These are phyloP conservation scores for Sporisorium scitamineum DNA, from an alignment of 1,284 basidiomycete genomes.

Conservation along the genomic window DNA sequence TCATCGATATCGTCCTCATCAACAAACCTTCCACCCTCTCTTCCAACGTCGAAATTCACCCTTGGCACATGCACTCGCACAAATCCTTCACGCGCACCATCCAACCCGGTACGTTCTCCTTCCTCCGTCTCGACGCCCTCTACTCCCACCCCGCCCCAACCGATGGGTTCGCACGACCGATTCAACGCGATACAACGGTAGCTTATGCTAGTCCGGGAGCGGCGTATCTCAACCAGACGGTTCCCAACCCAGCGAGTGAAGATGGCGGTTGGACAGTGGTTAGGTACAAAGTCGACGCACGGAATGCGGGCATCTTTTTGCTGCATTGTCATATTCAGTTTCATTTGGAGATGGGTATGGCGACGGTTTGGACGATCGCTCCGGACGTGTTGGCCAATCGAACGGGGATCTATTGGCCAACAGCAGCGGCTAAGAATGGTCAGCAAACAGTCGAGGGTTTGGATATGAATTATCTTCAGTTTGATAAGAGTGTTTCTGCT, in stretches of 20 bases:
- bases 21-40: constrained; percentile 25
- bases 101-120: constrained; percentile 47
- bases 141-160: constrained; percentile 4
- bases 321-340: constrained; percentile 54
- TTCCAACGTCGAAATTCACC: constrained; percentile 42
- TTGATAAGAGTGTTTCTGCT: neutral
- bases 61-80: constrained; percentile 55
- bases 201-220: constrained; percentile 51
- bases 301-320: constrained; percentile 34
- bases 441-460: constrained; percentile 12
- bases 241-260: constrained; percentile 12
- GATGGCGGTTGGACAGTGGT: constrained; percentile 54
- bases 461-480: neutral
- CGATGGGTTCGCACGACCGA: constrained; percentile 13
- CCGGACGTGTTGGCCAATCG: constrained; percentile 13
- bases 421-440: neutral
- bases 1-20: constrained; percentile 58
- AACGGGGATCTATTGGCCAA: constrained; percentile 12
- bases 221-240: constrained; percentile 24
- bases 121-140: constrained; percentile 11
- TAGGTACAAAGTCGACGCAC: constrained; percentile 36
- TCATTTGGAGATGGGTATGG: constrained; percentile 60
- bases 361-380: constrained; percentile 37
- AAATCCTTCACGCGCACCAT: constrained; percentile 49
- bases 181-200: constrained; percentile 52